Percentiles rank a stretch among this genome's conserved stretches.
phyloP scores from a whole-genome alignment of 352 stramenopile genomes.

The Phytophthora pini region DNA sequence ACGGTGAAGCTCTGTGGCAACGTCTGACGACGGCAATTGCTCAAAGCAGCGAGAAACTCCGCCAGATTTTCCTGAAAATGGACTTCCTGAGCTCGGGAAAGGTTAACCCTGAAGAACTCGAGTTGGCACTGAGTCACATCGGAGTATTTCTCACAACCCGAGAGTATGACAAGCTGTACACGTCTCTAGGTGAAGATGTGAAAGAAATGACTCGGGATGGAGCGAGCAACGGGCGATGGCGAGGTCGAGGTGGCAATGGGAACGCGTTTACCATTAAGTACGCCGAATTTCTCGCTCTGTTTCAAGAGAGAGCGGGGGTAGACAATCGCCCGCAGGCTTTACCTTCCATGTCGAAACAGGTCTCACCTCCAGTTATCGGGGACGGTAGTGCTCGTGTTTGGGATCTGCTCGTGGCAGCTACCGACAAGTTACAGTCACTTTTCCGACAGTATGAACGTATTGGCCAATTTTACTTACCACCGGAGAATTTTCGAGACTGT shows the following conservation, averaged over 20 bases:
- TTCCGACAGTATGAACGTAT: conserved; percentile 66
- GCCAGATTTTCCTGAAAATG: conserved; percentile 83
- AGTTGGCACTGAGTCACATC: conserved; percentile 73
- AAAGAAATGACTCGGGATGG: conserved; percentile 35
- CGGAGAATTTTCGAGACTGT: conserved; percentile 72
- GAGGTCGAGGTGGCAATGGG: conserved; percentile 26
- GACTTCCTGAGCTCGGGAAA: conserved; percentile 72
- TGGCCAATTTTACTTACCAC: conserved; percentile 51
- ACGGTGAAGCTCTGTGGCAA: conserved; percentile 65
- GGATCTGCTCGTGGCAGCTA: conserved; percentile 59
- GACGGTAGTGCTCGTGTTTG: conserved; percentile 62
- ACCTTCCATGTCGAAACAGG: conserved; percentile 48
- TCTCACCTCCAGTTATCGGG: conserved; percentile 50
- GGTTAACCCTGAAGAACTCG: conserved; percentile 72
- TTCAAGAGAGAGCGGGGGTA: conserved; percentile 38
- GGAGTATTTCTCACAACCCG: conserved; percentile 71
- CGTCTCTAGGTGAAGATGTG: conserved; percentile 42
- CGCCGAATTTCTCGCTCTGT: conserved; percentile 58
- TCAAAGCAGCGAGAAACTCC: conserved; percentile 68
- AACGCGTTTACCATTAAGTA: conserved; percentile 61
- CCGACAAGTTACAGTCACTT: conserved; percentile 60
- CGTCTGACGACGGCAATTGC: conserved; percentile 58
- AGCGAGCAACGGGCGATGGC: conserved; percentile 30
- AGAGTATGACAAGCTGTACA: conserved; percentile 76
- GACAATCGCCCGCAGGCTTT: conserved; percentile 36